Conservation (phyloP, 2,329 filamentous ascomycete species). For the Colletotrichum falcatum region DNA sequence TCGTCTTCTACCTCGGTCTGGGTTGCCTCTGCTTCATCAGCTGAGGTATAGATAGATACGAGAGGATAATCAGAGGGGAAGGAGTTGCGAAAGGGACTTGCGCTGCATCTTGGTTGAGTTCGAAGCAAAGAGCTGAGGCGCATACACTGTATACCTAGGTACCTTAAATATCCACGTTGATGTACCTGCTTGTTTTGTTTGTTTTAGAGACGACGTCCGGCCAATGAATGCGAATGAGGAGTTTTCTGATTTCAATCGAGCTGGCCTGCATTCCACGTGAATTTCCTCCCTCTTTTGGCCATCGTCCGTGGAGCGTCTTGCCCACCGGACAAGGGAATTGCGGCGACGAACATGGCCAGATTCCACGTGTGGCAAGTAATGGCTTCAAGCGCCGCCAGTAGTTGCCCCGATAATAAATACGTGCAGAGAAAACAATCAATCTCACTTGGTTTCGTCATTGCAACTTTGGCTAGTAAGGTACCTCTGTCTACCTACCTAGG, state of each 20-base stretch:
- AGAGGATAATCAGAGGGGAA: background rate
- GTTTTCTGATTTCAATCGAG: constrained; percentile 2
- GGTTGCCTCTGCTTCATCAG: constrained; percentile 98
- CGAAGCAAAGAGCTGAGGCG: background rate
- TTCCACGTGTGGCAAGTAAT: background rate
- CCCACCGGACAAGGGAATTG: background rate
- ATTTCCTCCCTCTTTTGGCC: background rate
- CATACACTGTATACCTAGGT: constrained; percentile 28
- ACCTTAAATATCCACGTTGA: constrained; percentile 28
- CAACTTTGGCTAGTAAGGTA: constrained; percentile 5
- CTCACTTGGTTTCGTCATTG: background rate
- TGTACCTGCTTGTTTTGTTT: constrained; percentile 2
- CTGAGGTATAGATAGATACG: constrained; percentile 56
- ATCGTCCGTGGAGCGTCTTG: background rate
- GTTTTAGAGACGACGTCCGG: background rate
- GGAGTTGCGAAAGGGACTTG: background rate
- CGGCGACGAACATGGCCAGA: background rate
- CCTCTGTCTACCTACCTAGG: no score
- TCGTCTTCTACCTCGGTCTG: constrained; percentile 94
- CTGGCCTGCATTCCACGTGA: background rate
- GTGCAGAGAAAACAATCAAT: background rate
- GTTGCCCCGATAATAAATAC: background rate
- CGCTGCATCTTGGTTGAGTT: constrained; percentile 1
- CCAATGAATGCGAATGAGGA: constrained; percentile 1
- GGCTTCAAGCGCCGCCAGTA: constrained; percentile 9